Conservation (phyloP, 371 early-diverging fungal genomes). For the Mucor piriformis region DNA sequence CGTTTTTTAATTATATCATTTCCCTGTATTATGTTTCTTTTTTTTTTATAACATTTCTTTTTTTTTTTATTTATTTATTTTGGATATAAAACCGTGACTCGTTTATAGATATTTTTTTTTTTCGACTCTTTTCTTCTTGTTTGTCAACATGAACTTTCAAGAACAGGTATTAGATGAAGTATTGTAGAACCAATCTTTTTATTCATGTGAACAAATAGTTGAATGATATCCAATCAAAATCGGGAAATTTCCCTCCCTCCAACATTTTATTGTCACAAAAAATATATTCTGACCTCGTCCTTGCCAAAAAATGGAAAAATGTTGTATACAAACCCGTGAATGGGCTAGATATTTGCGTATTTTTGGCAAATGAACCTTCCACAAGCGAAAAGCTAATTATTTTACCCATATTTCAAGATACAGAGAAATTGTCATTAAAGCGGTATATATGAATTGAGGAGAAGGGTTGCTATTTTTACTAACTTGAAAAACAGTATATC, state of each 20-base stretch:
- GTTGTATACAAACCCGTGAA: constrained; percentile 19
- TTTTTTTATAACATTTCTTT: neutral
- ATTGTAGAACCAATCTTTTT: neutral
- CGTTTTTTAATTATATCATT: constrained; percentile 1
- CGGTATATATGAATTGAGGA: constrained; percentile 3
- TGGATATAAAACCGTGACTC: neutral
- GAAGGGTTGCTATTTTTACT: neutral
- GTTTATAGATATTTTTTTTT: neutral
- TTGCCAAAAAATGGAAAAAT: constrained; percentile 33
- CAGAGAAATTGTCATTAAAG: constrained; percentile 9
- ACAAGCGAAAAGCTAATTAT: constrained; percentile 11
- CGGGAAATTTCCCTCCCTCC: neutral
- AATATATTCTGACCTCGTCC: constrained; percentile 17
- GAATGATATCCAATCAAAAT: constrained; percentile 10
- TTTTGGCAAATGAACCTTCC: constrained; percentile 29
- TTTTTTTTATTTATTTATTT: neutral
- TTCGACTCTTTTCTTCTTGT: neutral
- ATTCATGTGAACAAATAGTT: constrained; percentile 4
- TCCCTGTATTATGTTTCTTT: neutral
- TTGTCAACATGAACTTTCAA: neutral
- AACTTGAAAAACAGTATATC: constrained; percentile 6
- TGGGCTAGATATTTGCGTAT: constrained; percentile 18
- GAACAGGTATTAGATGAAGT: neutral
- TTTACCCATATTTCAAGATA: constrained; percentile 21
- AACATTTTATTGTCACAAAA: constrained; percentile 15